Percentiles rank a stretch among this genome's conserved stretches.
Conservation (phyloP, 345 rosid species). For the Clarkia xantiana region DNA sequence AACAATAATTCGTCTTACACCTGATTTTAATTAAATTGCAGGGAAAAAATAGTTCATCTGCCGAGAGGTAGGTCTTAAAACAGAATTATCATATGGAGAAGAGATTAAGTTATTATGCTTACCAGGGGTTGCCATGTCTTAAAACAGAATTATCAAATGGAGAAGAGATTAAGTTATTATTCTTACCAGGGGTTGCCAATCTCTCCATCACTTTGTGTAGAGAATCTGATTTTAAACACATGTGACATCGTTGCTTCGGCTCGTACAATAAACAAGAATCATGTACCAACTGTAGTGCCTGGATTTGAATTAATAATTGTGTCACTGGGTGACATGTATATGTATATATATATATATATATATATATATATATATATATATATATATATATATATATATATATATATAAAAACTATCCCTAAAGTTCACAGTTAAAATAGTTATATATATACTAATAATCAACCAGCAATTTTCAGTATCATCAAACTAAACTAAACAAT, state of each 20-base stretch:
- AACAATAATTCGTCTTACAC: conserved; percentile 51
- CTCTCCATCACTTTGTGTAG: conserved; percentile 61
- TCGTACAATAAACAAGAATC: conserved; percentile 36
- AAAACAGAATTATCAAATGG: neutral
- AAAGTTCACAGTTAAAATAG: no score
- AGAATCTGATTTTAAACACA: conserved; percentile 59
- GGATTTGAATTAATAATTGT: neutral
- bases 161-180: neutral
- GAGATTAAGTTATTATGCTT: neutral
- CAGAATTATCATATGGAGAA: neutral
- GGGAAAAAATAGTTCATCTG: neutral
- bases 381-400: neutral
- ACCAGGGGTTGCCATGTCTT: no score
- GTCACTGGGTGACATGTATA: neutral
- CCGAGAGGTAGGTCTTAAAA: neutral
- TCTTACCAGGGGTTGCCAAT: conserved; percentile 46
- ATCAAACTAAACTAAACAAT: no score
- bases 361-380: neutral
- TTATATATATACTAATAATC: no score
- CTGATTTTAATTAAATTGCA: conserved; percentile 12
- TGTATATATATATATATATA: neutral
- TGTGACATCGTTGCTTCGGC: conserved; percentile 48
- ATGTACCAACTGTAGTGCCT: conserved; percentile 71
- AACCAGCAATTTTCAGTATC: no score
- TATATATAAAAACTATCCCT: no score